These are phyloP conservation scores for Coccomyxa subellipsoidea DNA, from an alignment of 163 green algal genomes.

Conservation along the genomic window DNA sequence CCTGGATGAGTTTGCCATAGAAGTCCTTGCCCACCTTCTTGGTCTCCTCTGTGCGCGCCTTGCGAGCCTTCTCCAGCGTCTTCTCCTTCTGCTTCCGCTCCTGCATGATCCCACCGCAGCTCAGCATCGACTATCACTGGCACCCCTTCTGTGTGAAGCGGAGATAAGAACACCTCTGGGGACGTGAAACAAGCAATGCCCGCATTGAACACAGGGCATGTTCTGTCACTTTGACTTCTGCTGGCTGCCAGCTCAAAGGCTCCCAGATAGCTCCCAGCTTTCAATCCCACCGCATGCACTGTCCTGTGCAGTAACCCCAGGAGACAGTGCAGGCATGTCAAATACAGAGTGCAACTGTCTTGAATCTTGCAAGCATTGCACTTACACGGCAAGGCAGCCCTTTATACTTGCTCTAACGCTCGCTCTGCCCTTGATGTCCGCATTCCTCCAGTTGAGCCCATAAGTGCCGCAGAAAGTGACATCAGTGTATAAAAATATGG, in stretches of 20 bases:
- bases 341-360: background rate
- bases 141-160: background rate
- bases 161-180: too few species aligned
- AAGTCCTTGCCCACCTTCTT: slow-evolving; percentile 60
- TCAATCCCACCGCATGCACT: background rate
- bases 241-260: background rate
- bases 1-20: slow-evolving; percentile 69
- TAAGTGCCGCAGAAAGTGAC: too few species aligned
- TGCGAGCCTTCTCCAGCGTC: background rate
- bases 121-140: background rate
- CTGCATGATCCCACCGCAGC: background rate
- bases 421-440: too few species aligned
- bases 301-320: background rate
- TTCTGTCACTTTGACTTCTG: background rate
- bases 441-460: too few species aligned
- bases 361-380: too few species aligned
- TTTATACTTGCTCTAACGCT: too few species aligned
- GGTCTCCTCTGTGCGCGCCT: slow-evolving; percentile 46
- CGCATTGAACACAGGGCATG: background rate
- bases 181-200: background rate
- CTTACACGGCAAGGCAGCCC: too few species aligned
- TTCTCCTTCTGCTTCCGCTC: slow-evolving; percentile 9
- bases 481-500: too few species aligned
- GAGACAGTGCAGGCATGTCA: background rate
- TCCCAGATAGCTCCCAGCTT: background rate